These are phyloP conservation scores for Arthrobotrys sphaeroides DNA, from an alignment of 2,329 filamentous ascomycete species.

Conservation along the genomic window DNA sequence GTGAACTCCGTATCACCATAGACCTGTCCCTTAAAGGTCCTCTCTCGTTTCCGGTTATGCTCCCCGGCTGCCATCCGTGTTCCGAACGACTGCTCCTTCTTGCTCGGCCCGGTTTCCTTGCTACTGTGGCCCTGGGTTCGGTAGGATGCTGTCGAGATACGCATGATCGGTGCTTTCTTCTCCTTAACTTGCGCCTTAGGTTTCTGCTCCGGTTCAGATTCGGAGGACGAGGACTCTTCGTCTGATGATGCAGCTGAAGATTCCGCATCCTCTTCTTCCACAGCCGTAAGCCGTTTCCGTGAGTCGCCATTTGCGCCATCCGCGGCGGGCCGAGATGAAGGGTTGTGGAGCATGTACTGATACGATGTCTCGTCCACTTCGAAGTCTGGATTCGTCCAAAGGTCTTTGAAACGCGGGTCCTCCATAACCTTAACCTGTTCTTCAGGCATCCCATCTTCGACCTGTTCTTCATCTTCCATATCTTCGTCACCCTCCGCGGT, in stretches of 20 bases:
- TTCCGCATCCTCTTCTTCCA: slow-evolving; percentile 66
- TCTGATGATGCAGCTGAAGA: slow-evolving; percentile 57
- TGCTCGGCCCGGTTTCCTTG: slow-evolving; percentile 58
- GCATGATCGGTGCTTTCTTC: slow-evolving; percentile 65
- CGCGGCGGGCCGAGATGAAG: slow-evolving; percentile 70
- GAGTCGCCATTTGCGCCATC: slow-evolving; percentile 60
- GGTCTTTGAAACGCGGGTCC: slow-evolving; percentile 83
- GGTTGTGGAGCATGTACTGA: slow-evolving; percentile 89
- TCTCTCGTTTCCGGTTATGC: slow-evolving; percentile 52
- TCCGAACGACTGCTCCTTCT: slow-evolving; percentile 64
- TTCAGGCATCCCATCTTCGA: slow-evolving; percentile 60
- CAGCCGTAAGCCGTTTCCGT: slow-evolving; percentile 64
- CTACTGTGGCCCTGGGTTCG: slow-evolving; percentile 63
- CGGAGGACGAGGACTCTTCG: slow-evolving; percentile 59
- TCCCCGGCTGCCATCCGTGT: slow-evolving; percentile 61
- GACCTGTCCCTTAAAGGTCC: slow-evolving; percentile 56
- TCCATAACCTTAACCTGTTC: slow-evolving; percentile 71
- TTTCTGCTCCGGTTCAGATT: slow-evolving; percentile 60
- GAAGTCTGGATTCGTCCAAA: slow-evolving; percentile 95
- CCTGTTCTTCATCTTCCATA: slow-evolving; percentile 64
- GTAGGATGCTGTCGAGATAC: slow-evolving; percentile 74
- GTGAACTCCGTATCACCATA: slow-evolving; percentile 63
- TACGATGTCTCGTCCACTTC: slow-evolving; percentile 86
- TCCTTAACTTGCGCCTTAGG: slow-evolving; percentile 55
- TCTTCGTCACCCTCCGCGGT: slow-evolving; percentile 64